A percentile compares a stretch with the other conserved stretches of the same genome.
Evolutionary conservation across 2,329 filamentous ascomycete genomes (phyloP).

Genomic region (Karstenula rhodostoma): DNA sequence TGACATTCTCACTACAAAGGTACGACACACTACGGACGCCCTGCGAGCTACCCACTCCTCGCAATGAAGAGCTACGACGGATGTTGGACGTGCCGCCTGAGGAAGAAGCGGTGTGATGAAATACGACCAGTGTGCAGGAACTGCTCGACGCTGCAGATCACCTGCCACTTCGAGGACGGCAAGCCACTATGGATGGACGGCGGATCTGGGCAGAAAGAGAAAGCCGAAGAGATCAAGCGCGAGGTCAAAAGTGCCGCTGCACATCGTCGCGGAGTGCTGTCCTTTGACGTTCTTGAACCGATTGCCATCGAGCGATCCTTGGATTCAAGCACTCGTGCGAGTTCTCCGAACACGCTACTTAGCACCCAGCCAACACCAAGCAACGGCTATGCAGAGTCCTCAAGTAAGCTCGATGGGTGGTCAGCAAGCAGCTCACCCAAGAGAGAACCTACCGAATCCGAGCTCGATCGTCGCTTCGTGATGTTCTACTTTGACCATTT

Average conservation of each 20-base stretch:
- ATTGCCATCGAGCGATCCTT: constrained; percentile 2
- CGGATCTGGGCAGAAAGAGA: constrained; percentile 11
- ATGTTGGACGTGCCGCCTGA: constrained; percentile 19
- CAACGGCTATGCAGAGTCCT: constrained; percentile 10
- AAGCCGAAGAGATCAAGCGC: constrained; percentile 18
- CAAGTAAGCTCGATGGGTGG: background rate
- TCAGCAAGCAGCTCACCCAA: constrained; percentile 4
- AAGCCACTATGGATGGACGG: constrained; percentile 17
- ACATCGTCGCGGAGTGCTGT: constrained; percentile 6
- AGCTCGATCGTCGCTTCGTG: constrained; percentile 18
- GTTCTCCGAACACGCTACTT: constrained; percentile 7
- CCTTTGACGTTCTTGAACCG: constrained; percentile 15
- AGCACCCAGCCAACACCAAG: constrained; percentile 9
- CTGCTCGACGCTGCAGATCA: constrained; percentile 63
- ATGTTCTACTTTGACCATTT: constrained; percentile 14
- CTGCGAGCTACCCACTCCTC: too few relatives aligned
- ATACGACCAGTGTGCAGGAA: constrained; percentile 59
- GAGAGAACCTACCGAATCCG: constrained; percentile 9
- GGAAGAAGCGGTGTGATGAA: constrained; percentile 60
- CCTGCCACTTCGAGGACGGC: constrained; percentile 23
- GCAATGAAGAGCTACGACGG: constrained; percentile 17
- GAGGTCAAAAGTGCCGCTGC: constrained; percentile 18
- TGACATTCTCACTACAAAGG: constrained; percentile 2
- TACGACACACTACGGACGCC: background rate
- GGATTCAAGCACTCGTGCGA: constrained; percentile 4